These are phyloP conservation scores for Straminergon stramineum DNA, from an alignment of 225 moss, liverwort and hornwort genomes.

Conservation along the genomic window DNA sequence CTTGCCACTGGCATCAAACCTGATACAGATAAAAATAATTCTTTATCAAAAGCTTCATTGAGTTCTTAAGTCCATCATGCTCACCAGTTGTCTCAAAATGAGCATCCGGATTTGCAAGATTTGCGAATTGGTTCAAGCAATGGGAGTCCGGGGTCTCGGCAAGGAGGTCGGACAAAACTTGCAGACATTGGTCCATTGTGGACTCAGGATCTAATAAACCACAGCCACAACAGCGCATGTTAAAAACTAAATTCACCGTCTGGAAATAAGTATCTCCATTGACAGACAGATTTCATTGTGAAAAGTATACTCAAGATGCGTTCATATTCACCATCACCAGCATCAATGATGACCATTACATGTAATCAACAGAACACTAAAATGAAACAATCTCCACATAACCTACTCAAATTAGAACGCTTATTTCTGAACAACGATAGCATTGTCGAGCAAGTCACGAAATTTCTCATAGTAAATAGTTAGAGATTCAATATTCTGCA, in stretches of 20 bases:
- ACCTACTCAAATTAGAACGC: not conserved
- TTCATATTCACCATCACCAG: not conserved
- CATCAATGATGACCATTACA: not conserved
- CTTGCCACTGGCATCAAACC: not conserved
- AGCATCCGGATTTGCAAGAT: constrained; percentile 47
- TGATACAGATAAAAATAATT: not conserved
- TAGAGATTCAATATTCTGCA: not conserved
- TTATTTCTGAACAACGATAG: too few species aligned
- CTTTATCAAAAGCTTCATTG: not conserved
- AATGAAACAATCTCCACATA: not conserved
- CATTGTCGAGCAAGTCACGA: too few species aligned
- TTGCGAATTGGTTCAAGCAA: constrained; percentile 53
- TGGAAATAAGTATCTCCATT: not conserved
- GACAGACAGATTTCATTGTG: not conserved
- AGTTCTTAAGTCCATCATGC: not conserved
- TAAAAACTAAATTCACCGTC: not conserved
- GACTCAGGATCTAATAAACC: not conserved
- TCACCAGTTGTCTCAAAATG: constrained; percentile 64
- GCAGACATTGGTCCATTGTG: not conserved
- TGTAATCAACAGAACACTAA: not conserved
- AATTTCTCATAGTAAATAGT: not conserved
- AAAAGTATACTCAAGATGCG: not conserved
- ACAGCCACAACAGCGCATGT: not conserved
- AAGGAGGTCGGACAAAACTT: constrained; percentile 20
- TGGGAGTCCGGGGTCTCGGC: constrained; percentile 44